Evolutionary conservation across 179 eudicot species (phyloP).

Genomic region (Beta lomatogona): DNA sequence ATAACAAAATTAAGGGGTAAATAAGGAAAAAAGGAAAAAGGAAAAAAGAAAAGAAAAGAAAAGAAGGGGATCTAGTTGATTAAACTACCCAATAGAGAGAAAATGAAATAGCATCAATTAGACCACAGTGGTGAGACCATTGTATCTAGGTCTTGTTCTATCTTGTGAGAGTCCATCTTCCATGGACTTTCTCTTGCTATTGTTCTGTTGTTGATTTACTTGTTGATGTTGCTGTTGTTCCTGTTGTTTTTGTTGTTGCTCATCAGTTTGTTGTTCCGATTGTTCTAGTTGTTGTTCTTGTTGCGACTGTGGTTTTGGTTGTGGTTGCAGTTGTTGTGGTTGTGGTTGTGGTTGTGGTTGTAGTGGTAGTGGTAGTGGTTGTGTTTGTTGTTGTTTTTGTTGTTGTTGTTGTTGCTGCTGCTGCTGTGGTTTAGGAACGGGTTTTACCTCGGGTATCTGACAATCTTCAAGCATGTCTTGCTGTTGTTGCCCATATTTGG

Average conservation of each 20-base stretch:
- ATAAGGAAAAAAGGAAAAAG: neutral
- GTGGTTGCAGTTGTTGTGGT: slow-evolving; percentile 17
- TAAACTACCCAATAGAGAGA: slow-evolving; percentile 23
- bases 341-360: slow-evolving; percentile 10
- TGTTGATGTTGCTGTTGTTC: slow-evolving; percentile 22
- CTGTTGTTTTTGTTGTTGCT: too few relatives aligned
- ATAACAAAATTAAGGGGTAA: slow-evolving; percentile 18
- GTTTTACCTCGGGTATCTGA: slow-evolving; percentile 23
- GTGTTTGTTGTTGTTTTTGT: slow-evolving; percentile 15
- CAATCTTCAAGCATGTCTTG: slow-evolving; percentile 36
- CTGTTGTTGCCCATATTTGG: slow-evolving; percentile 48
- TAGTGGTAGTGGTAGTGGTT: slow-evolving; percentile 12
- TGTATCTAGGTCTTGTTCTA: slow-evolving; percentile 75
- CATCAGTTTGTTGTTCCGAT: too few relatives aligned
- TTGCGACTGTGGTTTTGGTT: slow-evolving; percentile 5
- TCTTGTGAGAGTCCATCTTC: slow-evolving; percentile 76
- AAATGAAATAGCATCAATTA: slow-evolving; percentile 26
- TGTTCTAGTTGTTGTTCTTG: too few relatives aligned
- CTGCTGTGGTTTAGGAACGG: too few relatives aligned
- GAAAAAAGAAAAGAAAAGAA: too few relatives aligned
- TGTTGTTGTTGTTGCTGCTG: too few relatives aligned
- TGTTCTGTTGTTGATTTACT: slow-evolving; percentile 37
- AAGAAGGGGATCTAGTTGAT: slow-evolving; percentile 21
- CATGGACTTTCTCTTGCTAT: slow-evolving; percentile 63
- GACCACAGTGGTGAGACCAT: slow-evolving; percentile 55